A percentile compares a stretch with the other conserved stretches of the same genome.
phyloP scores from a whole-genome alignment of 352 stramenopile species.

The Phytopythium kandeliae region DNA sequence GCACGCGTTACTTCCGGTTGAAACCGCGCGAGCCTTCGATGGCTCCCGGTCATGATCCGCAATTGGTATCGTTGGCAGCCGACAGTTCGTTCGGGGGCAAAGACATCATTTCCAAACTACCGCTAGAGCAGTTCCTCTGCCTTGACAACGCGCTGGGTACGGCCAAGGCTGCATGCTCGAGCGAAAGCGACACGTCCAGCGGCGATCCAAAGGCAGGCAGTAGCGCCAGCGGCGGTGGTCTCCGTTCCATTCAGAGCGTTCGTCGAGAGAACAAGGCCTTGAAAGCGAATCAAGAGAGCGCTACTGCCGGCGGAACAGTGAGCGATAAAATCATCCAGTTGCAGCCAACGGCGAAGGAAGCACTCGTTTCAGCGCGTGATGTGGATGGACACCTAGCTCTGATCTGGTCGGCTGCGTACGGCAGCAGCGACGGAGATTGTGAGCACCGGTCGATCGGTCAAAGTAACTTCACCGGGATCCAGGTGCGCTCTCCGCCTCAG shows the following conservation, averaged over 20 bases:
- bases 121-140: constrained; percentile 68
- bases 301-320: neutral
- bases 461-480: constrained; percentile 53
- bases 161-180: constrained; percentile 14
- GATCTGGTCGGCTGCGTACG: constrained; percentile 50
- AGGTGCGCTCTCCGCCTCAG: constrained; percentile 43
- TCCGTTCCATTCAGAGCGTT: constrained; percentile 85
- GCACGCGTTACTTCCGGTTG: constrained; percentile 78
- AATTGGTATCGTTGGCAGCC: constrained; percentile 16
- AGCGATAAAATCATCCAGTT: constrained; percentile 13
- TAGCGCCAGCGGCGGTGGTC: constrained; percentile 22
- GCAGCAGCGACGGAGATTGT: neutral
- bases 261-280: constrained; percentile 76
- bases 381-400: constrained; percentile 62
- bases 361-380: constrained; percentile 41
- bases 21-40: constrained; percentile 11
- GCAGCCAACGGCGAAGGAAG: constrained; percentile 56
- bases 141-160: constrained; percentile 49
- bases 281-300: constrained; percentile 17
- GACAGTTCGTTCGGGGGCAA: constrained; percentile 2
- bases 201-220: constrained; percentile 22
- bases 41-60: constrained; percentile 8
- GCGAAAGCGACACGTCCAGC: neutral
- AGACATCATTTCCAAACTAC: constrained; percentile 23
- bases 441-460: constrained; percentile 40